phyloP scores from a whole-genome alignment of 352 stramenopile genomes.

The Stramenopiles sp. region DNA sequence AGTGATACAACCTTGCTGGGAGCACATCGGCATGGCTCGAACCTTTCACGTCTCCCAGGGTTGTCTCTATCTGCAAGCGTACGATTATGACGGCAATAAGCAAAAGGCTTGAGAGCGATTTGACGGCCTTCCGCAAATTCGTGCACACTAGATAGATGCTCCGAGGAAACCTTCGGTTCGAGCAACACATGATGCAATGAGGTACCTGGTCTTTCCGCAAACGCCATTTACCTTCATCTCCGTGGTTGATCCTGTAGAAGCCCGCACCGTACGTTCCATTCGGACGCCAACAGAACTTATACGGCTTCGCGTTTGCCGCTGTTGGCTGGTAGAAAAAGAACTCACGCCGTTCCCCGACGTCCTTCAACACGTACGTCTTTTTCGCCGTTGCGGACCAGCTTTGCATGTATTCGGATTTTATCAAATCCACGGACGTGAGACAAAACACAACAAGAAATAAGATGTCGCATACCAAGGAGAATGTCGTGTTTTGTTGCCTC shows the following conservation, averaged over 20 bases:
- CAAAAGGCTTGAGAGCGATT: conserved; percentile 1
- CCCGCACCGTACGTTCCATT: background rate
- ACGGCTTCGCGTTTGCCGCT: background rate
- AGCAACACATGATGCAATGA: conserved; percentile 3
- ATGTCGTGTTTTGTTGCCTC: background rate
- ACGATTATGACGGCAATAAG: conserved; percentile 3
- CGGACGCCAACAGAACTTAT: background rate
- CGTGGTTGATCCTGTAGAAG: conserved; percentile 2
- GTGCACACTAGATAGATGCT: background rate
- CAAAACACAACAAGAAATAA: background rate
- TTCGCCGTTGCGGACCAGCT: background rate
- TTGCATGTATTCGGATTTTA: conserved; percentile 5
- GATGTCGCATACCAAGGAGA: conserved; percentile 4
- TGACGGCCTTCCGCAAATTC: background rate
- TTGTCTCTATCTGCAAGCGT: background rate
- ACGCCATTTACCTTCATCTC: background rate
- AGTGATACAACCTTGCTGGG: background rate
- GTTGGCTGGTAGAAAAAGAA: conserved; percentile 6
- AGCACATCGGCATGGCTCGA: background rate
- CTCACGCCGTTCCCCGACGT: background rate
- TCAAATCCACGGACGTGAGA: background rate
- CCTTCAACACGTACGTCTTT: conserved; percentile 7
- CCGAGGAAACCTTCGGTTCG: conserved; percentile 2
- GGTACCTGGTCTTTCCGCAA: background rate
- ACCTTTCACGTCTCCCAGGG: background rate